A percentile compares a stretch with the other conserved stretches of the same genome.
phyloP scores from a whole-genome alignment of 495 filamentous ascomycete genomes.

The Podospora tetraspora region DNA sequence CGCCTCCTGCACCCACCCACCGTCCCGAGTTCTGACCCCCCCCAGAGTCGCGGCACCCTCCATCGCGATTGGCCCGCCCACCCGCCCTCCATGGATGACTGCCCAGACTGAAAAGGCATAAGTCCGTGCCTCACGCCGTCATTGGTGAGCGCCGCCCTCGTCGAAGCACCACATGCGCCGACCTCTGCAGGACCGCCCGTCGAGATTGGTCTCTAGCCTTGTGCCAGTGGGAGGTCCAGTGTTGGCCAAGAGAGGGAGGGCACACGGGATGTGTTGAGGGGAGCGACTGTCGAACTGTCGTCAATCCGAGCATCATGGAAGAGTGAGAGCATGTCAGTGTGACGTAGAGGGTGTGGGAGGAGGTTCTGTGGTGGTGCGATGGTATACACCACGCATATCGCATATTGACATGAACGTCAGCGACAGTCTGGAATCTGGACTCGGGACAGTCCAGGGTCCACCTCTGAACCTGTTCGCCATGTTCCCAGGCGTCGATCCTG shows the following conservation, averaged over 20 bases:
- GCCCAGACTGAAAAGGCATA: conserved; percentile 8
- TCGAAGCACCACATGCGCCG: conserved; percentile 18
- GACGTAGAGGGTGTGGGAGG: background rate
- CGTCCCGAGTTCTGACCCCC: background rate
- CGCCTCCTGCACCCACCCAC: conserved; percentile 8
- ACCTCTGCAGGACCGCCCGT: conserved; percentile 14
- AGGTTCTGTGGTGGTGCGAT: background rate
- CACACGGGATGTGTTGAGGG: background rate
- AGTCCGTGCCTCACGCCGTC: conserved; percentile 15
- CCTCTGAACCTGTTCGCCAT: background rate
- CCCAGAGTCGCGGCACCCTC: background rate
- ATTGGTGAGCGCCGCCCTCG: conserved; percentile 14
- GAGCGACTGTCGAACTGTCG: too few relatives aligned
- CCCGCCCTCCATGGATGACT: conserved; percentile 14
- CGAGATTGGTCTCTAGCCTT: conserved; percentile 6
- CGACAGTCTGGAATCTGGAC: background rate
- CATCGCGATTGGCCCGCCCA: conserved; percentile 1
- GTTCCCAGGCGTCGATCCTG: background rate
- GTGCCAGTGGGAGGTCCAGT: background rate
- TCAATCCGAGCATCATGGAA: background rate
- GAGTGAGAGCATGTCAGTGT: conserved; percentile 3
- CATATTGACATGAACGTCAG: background rate
- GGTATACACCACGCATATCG: background rate
- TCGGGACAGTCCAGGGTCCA: conserved; percentile 1
- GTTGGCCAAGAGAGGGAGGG: conserved; percentile 1